A percentile compares a stretch with the other conserved stretches of the same genome.
These are phyloP conservation scores for Ogataea populi-albae DNA, from an alignment of 805 yeast species.

Conservation along the genomic window DNA sequence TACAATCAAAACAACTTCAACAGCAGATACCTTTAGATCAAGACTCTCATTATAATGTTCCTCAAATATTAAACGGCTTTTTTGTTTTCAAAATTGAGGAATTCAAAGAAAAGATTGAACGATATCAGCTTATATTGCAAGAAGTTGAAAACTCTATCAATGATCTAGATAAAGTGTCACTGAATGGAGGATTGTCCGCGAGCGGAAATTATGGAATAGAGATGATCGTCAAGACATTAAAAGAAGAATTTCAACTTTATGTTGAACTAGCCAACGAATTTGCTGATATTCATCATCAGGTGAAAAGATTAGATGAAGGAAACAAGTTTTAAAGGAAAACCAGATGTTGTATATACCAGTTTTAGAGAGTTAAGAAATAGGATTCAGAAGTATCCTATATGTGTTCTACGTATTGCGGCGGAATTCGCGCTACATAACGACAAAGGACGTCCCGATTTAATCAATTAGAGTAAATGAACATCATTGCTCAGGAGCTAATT, in stretches of 20 bases:
- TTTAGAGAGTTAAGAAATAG: no score
- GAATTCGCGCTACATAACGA: no score
- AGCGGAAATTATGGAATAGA: conserved; percentile 40
- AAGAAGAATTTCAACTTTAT: conserved; percentile 65
- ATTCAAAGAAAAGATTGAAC: conserved; percentile 44
- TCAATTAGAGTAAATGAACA: no score
- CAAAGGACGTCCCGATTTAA: no score
- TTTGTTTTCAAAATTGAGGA: conserved; percentile 46
- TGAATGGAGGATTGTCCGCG: conserved; percentile 26
- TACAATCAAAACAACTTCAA: conserved; percentile 18
- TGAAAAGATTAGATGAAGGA: conserved; percentile 30
- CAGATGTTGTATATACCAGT: conserved; percentile 1
- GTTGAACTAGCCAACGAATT: conserved; percentile 73
- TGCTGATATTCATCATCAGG: conserved; percentile 65
- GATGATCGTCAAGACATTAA: conserved; percentile 57
- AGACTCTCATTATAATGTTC: conserved; percentile 42
- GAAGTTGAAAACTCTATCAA: conserved; percentile 63
- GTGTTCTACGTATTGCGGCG: no score
- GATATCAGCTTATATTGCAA: conserved; percentile 44
- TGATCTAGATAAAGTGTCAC: conserved; percentile 49
- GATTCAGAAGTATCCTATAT: no score
- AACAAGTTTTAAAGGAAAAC: not conserved
- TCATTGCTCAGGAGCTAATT: no score
- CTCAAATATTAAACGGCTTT: conserved; percentile 50
- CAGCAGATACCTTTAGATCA: conserved; percentile 35